Evolutionary conservation across 164 flowering plant species (phyloP).

Genomic region (Liriodendron chinense): DNA sequence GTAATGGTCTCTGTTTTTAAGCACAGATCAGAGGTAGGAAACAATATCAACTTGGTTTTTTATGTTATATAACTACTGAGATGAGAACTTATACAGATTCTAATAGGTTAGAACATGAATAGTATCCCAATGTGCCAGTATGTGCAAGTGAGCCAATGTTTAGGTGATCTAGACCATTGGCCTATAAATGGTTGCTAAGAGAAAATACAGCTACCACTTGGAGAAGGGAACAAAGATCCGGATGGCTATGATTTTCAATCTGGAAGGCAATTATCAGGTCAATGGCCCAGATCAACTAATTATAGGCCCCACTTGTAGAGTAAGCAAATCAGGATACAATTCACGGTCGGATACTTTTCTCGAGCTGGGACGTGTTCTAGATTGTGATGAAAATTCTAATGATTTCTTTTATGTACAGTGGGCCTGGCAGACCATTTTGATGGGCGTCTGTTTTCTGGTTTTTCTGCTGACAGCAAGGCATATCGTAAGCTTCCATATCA

Average conservation of each 20-base stretch:
- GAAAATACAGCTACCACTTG: too few species aligned
- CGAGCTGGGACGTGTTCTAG: background rate
- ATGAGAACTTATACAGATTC: background rate
- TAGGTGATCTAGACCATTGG: background rate
- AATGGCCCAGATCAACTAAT: background rate
- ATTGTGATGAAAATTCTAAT: background rate
- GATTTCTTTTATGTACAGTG: constrained; percentile 33
- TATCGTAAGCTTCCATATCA: constrained; percentile 33
- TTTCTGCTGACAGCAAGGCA: constrained; percentile 43
- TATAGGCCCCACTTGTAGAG: background rate
- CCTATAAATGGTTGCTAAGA: too few species aligned
- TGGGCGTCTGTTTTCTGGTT: constrained; percentile 42
- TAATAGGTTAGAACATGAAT: background rate
- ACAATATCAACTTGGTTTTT: background rate
- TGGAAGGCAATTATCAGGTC: background rate
- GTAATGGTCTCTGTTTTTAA: constrained; percentile 47
- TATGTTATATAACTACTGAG: background rate
- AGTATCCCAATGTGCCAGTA: background rate
- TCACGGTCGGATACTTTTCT: background rate
- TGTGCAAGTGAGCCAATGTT: background rate
- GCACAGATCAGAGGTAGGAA: constrained; percentile 40
- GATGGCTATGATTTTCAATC: too few species aligned
- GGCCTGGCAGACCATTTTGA: constrained; percentile 54
- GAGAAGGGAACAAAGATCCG: too few species aligned
- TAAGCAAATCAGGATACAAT: background rate